phyloP scores from a whole-genome alignment of 106 monocot species.

The Narthecium ossifragum region DNA sequence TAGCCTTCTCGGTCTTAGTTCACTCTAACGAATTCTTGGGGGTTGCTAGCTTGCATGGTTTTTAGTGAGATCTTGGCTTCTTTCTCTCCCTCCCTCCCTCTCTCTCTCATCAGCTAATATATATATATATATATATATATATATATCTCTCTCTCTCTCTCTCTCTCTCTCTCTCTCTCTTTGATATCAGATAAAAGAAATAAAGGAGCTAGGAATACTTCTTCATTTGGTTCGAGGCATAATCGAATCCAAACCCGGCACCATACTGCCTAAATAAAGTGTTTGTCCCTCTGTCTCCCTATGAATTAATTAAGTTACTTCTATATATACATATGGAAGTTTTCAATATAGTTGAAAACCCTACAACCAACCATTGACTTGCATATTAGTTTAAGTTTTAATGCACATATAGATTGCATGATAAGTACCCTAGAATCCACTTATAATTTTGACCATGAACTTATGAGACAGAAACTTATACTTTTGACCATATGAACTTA shows the following conservation, averaged over 20 bases:
- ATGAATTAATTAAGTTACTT: background rate
- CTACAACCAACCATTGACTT: too few relatives aligned
- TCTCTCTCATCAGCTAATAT: background rate
- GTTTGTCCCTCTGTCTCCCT: background rate
- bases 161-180: background rate
- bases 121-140: background rate
- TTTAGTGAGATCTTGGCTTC: slow-evolving; percentile 18
- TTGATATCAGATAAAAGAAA: background rate
- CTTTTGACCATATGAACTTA: too few relatives aligned
- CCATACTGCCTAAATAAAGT: background rate
- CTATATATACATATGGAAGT: background rate
- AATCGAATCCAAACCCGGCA: background rate
- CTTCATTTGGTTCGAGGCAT: background rate
- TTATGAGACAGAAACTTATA: too few relatives aligned
- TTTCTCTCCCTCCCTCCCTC: background rate
- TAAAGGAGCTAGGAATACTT: background rate
- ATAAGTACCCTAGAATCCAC: too few relatives aligned
- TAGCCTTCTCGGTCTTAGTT: background rate
- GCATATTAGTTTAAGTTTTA: too few relatives aligned
- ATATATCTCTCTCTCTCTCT: background rate
- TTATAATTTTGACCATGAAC: too few relatives aligned
- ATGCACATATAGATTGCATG: too few relatives aligned
- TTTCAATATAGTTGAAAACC: too few relatives aligned
- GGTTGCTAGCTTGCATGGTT: slow-evolving; percentile 13
- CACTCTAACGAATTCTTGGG: slow-evolving; percentile 17